Base-by-base conservation (phyloP, 129 eudicot species). In the Silybum marianum region DNA sequence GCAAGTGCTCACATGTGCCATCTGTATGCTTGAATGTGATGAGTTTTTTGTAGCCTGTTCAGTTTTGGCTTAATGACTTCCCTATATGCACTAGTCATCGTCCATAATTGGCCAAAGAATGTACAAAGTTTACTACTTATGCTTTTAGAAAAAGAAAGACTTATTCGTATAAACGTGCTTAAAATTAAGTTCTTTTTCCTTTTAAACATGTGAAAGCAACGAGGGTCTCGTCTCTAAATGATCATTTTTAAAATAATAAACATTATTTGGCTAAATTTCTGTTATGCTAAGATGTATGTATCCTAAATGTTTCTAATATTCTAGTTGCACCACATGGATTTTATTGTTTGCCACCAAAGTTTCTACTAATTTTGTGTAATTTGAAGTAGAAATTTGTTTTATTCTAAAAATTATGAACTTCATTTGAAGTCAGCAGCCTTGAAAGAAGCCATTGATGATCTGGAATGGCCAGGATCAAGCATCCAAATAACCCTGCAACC, bases 391-490 rank as follows among this genome's bases (percentile, higher is more conserved):
- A 44, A 44, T 44, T 46, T 46, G 18, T 46, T 28, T 28, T 28
- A 28, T 28, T 28, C 30, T 2, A 32, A 32, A 21, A 65, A 65
- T 16, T 21, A 65, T 3, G 28, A 65, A 21, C 30, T 13, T 22
- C 30, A 22, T 69, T 70, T 76, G 22, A 87, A 95, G 99, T 93
- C 98, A 71, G 91, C 99, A 85, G 93, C 95, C 71, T 76, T 95
- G 75, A 93, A 95, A 87, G 98, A 93, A 92, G 99, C 99, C 73
- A 91, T 95, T 71, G 99, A 95, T 76, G 99, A 95, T 80, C 92
- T 95, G 48, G 99, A 95, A 86, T 95, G 99, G 99, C 98, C 99
- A 13, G 99, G 98, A 13, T 90, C 99, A 77, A 93, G 95, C 88
- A 89, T 95, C 75, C 90, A 90, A 78, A 88, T 95, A 78, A 84